Evolutionary conservation across 148 eudicot genomes (phyloP).

Genomic region (Fagopyrum esculentum): DNA sequence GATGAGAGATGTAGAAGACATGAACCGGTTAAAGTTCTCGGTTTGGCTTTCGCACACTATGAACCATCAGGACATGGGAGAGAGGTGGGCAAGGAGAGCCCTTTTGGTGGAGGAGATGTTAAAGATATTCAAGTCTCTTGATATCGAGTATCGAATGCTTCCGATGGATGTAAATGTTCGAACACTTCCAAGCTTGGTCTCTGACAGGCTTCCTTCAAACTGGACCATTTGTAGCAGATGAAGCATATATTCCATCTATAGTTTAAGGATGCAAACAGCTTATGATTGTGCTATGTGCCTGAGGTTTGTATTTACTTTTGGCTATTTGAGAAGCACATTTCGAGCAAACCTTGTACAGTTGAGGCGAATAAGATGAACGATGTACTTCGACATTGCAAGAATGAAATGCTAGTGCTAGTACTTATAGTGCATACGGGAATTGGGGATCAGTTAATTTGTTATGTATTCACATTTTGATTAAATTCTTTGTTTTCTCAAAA

Average conservation of each 20-base stretch:
- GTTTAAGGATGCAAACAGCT: not conserved
- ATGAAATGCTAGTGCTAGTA: no score
- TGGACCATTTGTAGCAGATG: slow-evolving; percentile 39
- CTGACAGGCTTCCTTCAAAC: slow-evolving; percentile 56
- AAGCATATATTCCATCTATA: slow-evolving; percentile 3
- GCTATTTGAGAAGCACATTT: not conserved
- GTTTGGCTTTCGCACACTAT: slow-evolving; percentile 68
- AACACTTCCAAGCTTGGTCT: slow-evolving; percentile 36
- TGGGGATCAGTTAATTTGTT: no score
- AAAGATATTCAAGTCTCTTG: slow-evolving; percentile 47
- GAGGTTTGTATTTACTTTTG: not conserved
- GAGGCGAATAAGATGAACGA: not conserved
- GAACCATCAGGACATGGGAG: slow-evolving; percentile 77
- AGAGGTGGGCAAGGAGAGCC: slow-evolving; percentile 58
- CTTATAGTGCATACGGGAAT: no score
- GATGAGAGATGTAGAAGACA: slow-evolving; percentile 60
- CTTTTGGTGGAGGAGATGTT: slow-evolving; percentile 69
- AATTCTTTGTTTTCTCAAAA: no score
- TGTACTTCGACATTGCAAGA: not conserved
- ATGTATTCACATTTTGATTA: no score
- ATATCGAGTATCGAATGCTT: slow-evolving; percentile 66
- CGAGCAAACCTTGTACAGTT: not conserved
- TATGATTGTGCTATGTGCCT: not conserved
- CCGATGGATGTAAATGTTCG: slow-evolving; percentile 63
- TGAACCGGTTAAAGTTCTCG: slow-evolving; percentile 61